A percentile compares a stretch with the other conserved stretches of the same genome.
Evolutionary conservation across 2,329 filamentous ascomycete species (phyloP).

Genomic region (Fusarium fracticaudum): DNA sequence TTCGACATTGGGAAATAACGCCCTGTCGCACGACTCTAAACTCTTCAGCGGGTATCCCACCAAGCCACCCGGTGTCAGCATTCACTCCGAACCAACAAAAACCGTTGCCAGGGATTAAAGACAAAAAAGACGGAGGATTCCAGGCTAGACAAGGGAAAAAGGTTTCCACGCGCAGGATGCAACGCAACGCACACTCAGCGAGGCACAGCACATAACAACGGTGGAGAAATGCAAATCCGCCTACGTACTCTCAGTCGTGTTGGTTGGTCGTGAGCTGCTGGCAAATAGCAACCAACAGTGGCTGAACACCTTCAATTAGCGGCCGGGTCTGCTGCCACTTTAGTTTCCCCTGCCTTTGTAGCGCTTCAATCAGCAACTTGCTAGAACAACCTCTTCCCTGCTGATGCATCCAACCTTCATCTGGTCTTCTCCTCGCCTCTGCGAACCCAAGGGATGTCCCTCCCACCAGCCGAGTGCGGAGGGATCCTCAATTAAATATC

Average conservation of each 20-base stretch:
- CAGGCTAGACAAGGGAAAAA: not conserved
- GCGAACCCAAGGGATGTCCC: not conserved
- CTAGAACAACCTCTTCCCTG: not conserved
- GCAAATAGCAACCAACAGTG: not conserved
- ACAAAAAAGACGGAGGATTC: not conserved
- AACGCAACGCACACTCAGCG: not conserved
- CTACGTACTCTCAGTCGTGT: not conserved
- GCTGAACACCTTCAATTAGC: not conserved
- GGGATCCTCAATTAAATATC: not conserved
- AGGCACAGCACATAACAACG: not conserved
- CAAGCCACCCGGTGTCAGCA: conserved; percentile 8
- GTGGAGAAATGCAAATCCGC: conserved; percentile 9
- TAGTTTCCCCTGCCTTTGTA: conserved; percentile 4
- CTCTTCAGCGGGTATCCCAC: not conserved
- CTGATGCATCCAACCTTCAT: not conserved
- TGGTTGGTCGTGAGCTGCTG: not conserved
- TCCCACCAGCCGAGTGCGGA: not conserved
- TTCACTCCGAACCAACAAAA: not conserved
- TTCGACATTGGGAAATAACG: not conserved
- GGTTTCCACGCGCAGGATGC: conserved; percentile 5
- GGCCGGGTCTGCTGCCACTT: not conserved
- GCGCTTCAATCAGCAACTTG: conserved; percentile 12
- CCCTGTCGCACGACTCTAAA: not conserved
- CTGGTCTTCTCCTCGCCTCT: not conserved
- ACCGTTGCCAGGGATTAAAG: not conserved